Evolutionary conservation across 257 asterid genomes (phyloP), one percentile per base, ranked within the genome.

Genomic region (Pogostemon cablin): DNA sequence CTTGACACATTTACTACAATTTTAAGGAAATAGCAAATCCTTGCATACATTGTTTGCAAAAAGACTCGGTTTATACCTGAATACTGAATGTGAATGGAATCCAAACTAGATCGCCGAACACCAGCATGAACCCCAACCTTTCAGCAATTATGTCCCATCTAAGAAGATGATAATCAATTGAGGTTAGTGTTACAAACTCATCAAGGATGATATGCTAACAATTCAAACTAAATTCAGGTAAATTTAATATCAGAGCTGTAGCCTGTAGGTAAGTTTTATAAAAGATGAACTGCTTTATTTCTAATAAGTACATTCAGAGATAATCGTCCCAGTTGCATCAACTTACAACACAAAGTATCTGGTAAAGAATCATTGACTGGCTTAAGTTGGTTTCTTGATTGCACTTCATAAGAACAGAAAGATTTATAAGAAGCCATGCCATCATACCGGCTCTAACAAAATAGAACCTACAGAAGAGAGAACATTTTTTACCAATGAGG

Each of bases 71-170:
- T 5, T 72, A 68, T 89, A 81, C 99, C 99, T 95, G 98, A 81
- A 95, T 89, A 81, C 99, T 91, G 80, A 95, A 95, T 72, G 97
- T 89, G 83, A 91, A 95, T 2, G 99, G 99, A 68, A 95, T 91
- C 96, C 96, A 95, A 38, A 89, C 99, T 54, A 95, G 84, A 81
- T 95, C 99, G 54, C 99, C 99, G 68, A 95, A 86, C 76, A 89
- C 99, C 84, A 95, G 90, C 99, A 95, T 95, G 88, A 88, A 91
- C 25, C 99, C 99, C 86, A 95, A 80, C 62, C 90, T 89, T 85
- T 95, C 99, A 43, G 99, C 98, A 83, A 95, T 95, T 78, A 95
- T 95, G 78, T 95, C 99, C 97, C 99, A 91, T 75, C 98, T 93
- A 71, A 76, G 72, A 73, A 71, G 60, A 75, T 37, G 68, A 42